Base-by-base conservation (phyloP, 2,329 filamentous ascomycete species). In the Cladosporium sp. region DNA sequence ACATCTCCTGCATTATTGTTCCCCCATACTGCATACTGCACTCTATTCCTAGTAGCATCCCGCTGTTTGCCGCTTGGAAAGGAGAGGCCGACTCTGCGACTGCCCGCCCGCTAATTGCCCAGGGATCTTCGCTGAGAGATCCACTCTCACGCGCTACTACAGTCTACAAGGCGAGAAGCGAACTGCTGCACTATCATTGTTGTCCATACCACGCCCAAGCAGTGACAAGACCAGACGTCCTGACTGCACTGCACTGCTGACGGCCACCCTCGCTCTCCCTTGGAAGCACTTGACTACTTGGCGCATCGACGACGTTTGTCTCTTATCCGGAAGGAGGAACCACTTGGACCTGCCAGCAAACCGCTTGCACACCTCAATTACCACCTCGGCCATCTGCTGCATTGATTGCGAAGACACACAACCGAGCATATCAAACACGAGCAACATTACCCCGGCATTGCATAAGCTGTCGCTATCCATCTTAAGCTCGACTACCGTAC, bases 401-500 rank as follows among this genome's bases (percentile, higher is more conserved):
- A 23, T 51, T 23, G 21, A 51, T 51, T 51, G 48, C 48, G 18
- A 23, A 23, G 48, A 51, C 3, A 57, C 28, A 36, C 30, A 57
- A n/a, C 36, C 30, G 5, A 32, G 53, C 53, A 36, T 36, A 3
- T 18, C 11, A 28, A 36, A 28, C 18, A 56, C 26, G 8, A 21
- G n/a, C 53, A 56, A 32, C 32, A 25, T 36, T 36, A 25, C 53
- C 21, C 30, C 32, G 53, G 53, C 53, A 36, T 57, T 11, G 53
- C 53, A 30, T 25, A 23, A 57, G 53, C 53, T 57, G 53, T 57
- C 53, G 53, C 53, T 57, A 57, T 57, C 53, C 32, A 34, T 32
- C 30, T 10, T n/a, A 21, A 30, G 53, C 53, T 36, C 30, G 4
- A n/a, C 51, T 28, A 28, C 21, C 25, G 25, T 18, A 54, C 18